Evolutionary conservation across 2,329 filamentous ascomycete species (phyloP), one percentile per base, ranked within the genome.

Genomic region (Byssochlamys sp.): DNA sequence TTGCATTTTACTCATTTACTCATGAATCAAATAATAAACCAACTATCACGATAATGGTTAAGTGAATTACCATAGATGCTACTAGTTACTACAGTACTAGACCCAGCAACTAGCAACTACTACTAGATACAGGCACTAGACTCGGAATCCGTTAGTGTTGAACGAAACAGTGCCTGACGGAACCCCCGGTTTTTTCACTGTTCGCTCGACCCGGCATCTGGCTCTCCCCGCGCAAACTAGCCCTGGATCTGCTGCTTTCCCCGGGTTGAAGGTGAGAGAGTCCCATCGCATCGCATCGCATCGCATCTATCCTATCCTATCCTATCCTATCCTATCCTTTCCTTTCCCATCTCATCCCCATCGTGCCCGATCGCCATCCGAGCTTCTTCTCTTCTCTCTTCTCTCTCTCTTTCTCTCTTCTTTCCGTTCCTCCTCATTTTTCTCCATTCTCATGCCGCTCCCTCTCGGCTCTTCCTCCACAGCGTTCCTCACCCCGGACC

Each of bases 391-490:
- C 50, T 51, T 56, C 51, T 55, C 50, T 48, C 52, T 11, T 31
- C 26, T 12, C 2, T 29, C 25, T 39, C 28, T 54, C 19, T 50
- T 52, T 57, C 51, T 50, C 53, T 51, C 59, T 54, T 48, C 55
- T 58, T 52, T 54, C 59, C 50, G 54, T 51, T 58, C 58, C 35
- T 19, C 14, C 14, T 39, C 11, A 53, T 59, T 56, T 61, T 58
- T 54, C 58, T 52, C 61, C 60, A 61, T 66, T 64, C 63, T 61
- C 60, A 58, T 55, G 56, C 57, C 57, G 52, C 56, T 26, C 50
- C 51, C 35, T 59, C 55, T 55, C 54, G 19, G 19, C 58, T 58
- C 56, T 45, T 48, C 6, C 55, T 19, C 19, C 19, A 19, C 57
- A 31, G 25, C 31, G 51, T 14, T 35, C 52, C 53, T 27, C 31